A percentile compares a stretch with the other conserved stretches of the same genome.
These are phyloP conservation scores for Cyclostephanos tholiformis DNA, from an alignment of 108 stramenopile genomes.

Conservation along the genomic window DNA sequence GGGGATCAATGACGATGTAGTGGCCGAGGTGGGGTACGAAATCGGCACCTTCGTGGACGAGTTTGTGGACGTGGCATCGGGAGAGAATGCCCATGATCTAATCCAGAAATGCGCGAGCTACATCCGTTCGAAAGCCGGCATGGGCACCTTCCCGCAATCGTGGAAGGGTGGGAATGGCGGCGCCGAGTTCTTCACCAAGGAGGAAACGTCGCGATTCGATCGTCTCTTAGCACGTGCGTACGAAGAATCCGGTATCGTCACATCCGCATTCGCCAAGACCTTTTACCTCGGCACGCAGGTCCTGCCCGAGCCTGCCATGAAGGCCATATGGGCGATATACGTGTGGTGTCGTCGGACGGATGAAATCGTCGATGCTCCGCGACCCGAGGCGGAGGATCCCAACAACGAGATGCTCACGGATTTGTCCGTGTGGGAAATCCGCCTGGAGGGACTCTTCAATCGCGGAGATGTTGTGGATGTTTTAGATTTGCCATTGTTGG, in stretches of 20 bases:
- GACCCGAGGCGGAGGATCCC: slow-evolving; percentile 61
- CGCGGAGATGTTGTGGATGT: slow-evolving; percentile 87
- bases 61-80: slow-evolving; percentile 38
- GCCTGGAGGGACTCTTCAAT: slow-evolving; percentile 82
- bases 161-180: slow-evolving; percentile 10
- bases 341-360: slow-evolving; percentile 98
- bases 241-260: slow-evolving; percentile 95
- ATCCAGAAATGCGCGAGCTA: slow-evolving; percentile 76
- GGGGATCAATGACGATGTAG: slow-evolving; percentile 90
- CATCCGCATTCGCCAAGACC: slow-evolving; percentile 94
- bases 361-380: slow-evolving; percentile 96
- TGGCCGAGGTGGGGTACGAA: slow-evolving; percentile 82
- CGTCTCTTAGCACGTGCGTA: slow-evolving; percentile 75
- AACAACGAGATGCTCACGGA: slow-evolving; percentile 81
- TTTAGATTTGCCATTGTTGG: slow-evolving; percentile 90
- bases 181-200: slow-evolving; percentile 26
- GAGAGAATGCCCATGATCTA: slow-evolving; percentile 38
- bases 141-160: slow-evolving; percentile 53
- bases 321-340: slow-evolving; percentile 95
- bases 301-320: slow-evolving; percentile 63
- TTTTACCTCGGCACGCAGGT: slow-evolving; percentile 94
- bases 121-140: slow-evolving; percentile 62
- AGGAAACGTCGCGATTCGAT: slow-evolving; percentile 48
- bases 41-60: slow-evolving; percentile 63
- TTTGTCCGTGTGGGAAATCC: slow-evolving; percentile 82